phyloP scores from a whole-genome alignment of 2,329 filamentous ascomycete species.

The Golovinomyces cichoracearum region DNA sequence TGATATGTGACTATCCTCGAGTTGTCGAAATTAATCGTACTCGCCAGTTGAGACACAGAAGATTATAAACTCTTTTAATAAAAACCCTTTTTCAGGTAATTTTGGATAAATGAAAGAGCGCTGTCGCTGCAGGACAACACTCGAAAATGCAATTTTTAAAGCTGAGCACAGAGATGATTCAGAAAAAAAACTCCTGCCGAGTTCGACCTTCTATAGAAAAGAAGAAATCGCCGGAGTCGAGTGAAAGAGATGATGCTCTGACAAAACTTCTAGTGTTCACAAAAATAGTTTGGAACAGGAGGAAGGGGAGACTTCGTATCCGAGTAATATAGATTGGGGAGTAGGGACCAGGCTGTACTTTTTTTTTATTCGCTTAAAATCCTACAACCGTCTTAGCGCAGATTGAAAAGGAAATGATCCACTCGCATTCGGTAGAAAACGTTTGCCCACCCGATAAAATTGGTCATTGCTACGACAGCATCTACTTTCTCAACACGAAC shows the following conservation, averaged over 20 bases:
- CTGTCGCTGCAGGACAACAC: conserved; percentile 7
- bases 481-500: too few species aligned
- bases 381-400: not conserved
- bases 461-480: too few species aligned
- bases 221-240: conserved; percentile 10
- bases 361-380: conserved; percentile 1
- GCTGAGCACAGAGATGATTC: conserved; percentile 3
- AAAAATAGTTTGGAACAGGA: conserved; percentile 4
- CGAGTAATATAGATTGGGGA: not conserved
- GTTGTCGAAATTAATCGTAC: conserved; percentile 16
- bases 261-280: conserved; percentile 3
- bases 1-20: conserved; percentile 8
- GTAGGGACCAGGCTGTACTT: not conserved
- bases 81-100: conserved; percentile 6
- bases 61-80: conserved; percentile 6
- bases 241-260: conserved; percentile 3
- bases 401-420: not conserved
- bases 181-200: conserved; percentile 10
- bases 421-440: too few species aligned
- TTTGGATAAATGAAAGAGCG: conserved; percentile 6
- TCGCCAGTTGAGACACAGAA: conserved; percentile 1
- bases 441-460: too few species aligned
- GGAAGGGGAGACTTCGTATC: not conserved
- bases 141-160: conserved; percentile 4
- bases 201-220: conserved; percentile 13